A percentile compares a stretch with the other conserved stretches of the same genome.
Conservation (phyloP, 2,329 filamentous ascomycete genomes). For the Trichophyton verrucosum region DNA sequence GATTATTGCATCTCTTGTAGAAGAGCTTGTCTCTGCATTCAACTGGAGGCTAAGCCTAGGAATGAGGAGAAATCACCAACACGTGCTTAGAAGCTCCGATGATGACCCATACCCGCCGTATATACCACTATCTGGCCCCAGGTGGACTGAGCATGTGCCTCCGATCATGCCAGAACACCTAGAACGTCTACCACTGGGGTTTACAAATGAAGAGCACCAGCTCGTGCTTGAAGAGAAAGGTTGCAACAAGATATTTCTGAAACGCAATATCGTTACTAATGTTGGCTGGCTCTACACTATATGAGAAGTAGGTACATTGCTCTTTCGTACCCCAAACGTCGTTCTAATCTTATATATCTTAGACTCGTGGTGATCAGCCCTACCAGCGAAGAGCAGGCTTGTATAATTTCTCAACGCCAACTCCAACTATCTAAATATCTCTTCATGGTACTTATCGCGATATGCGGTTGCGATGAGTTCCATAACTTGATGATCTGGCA, state of each 20-base stretch:
- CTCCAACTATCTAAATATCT: too few relatives aligned
- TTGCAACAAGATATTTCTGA: constrained; percentile 10
- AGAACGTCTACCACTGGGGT: neutral
- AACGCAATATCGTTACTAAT: constrained; percentile 15
- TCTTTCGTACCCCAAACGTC: too few relatives aligned
- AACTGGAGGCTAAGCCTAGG: constrained; percentile 19
- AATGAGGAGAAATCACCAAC: constrained; percentile 13
- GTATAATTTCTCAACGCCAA: too few relatives aligned
- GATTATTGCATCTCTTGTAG: constrained; percentile 18
- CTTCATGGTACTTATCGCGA: too few relatives aligned
- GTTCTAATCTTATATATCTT: too few relatives aligned
- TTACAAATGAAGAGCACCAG: constrained; percentile 6
- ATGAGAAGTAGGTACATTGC: constrained; percentile 1
- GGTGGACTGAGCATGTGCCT: constrained; percentile 15
- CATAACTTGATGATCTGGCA: constrained; percentile 14
- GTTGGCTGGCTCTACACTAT: constrained; percentile 17
- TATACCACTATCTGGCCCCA: constrained; percentile 12
- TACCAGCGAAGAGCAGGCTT: too few relatives aligned
- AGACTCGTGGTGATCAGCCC: too few relatives aligned
- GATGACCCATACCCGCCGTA: constrained; percentile 7
- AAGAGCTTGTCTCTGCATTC: constrained; percentile 18
- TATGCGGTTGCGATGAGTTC: too few relatives aligned
- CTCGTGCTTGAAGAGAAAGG: constrained; percentile 15
- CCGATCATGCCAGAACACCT: constrained; percentile 5
- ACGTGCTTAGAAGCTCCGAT: constrained; percentile 10